Evolutionary conservation across 768 basidiomycete species (phyloP), one percentile per base, ranked within the genome.

Genomic region (Pleurotus eryngii): DNA sequence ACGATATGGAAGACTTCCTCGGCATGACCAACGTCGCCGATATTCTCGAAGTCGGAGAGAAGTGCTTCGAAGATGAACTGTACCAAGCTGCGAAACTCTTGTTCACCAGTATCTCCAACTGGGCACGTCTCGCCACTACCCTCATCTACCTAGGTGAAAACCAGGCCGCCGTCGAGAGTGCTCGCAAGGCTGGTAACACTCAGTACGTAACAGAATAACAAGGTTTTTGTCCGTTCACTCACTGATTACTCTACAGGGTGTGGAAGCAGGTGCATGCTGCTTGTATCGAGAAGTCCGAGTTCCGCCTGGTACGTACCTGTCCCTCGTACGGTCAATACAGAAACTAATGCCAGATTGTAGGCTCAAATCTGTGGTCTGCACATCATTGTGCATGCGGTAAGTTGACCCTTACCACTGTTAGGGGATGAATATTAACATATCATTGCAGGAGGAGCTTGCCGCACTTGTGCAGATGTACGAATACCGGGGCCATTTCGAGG

Each of bases 221-320:
- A 20, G 40, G 45, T 17, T 26, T 26, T 12, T 48, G 2, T 4
- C 42, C 27, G 40, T 46, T 49, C 60, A 30, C 53, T 67, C 46
- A 66, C 59, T 43, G 54, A 24, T 46, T 35, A 35, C 30, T 35
- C 17, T 24, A 0, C 55, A 93, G 91, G 75, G 97, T 98, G n/a
- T 99, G 97, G 97, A 98, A 98, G 74, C 97, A 98, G 70, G 97
- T 99, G 50, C 96, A 98, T 63, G 90, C 94, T 20, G 97, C 97
- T 40, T 99, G 97, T 74, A 88, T 99, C 57, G 96, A 97, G 77
- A 98, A 98, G 79, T 76, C 82, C 55, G 97, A 99, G 70, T 98
- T 98, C 85, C 89, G 95, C 59, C 72, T 98, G 71, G 87, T 86
- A 53, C 22, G 79, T 72, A 8, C 42, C n/a, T 42, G 14, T 11